phyloP scores from a whole-genome alignment of 106 monocot genomes.

The Dendrobium nobile region DNA sequence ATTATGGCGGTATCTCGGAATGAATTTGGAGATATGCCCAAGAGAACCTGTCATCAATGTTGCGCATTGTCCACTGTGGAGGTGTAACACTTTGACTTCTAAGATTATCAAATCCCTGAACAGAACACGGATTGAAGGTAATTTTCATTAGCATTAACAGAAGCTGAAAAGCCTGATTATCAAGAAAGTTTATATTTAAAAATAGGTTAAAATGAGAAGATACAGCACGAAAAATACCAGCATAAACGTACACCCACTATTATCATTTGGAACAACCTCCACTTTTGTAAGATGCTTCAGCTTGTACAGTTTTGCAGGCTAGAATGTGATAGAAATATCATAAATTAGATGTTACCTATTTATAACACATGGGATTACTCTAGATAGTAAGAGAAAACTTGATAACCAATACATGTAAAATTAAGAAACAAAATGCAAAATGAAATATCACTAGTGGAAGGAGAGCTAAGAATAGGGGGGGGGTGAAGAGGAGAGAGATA shows the following conservation, averaged over 20 bases:
- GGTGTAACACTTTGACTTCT: slow-evolving; percentile 91
- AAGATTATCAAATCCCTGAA: slow-evolving; percentile 98
- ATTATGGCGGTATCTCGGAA: background rate
- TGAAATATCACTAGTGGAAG: background rate
- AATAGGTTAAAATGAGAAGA: background rate
- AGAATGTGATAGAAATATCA: slow-evolving; percentile 20
- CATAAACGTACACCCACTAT: slow-evolving; percentile 89
- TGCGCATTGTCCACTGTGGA: slow-evolving; percentile 94
- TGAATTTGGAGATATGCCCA: background rate
- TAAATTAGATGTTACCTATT: background rate
- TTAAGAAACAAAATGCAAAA: background rate
- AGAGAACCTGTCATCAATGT: slow-evolving; percentile 87
- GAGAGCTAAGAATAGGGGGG: background rate
- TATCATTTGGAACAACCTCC: slow-evolving; percentile 92
- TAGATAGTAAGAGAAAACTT: background rate
- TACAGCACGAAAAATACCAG: slow-evolving; percentile 46
- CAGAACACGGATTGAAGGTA: background rate
- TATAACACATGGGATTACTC: background rate
- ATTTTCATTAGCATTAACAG: background rate
- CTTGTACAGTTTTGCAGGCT: slow-evolving; percentile 97
- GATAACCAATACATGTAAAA: background rate
- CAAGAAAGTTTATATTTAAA: background rate
- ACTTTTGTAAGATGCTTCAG: slow-evolving; percentile 92
- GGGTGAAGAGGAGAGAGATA: background rate
- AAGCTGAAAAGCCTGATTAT: background rate